phyloP scores from a whole-genome alignment of 2,329 filamentous ascomycete genomes.

The Botrytis paeoniae region DNA sequence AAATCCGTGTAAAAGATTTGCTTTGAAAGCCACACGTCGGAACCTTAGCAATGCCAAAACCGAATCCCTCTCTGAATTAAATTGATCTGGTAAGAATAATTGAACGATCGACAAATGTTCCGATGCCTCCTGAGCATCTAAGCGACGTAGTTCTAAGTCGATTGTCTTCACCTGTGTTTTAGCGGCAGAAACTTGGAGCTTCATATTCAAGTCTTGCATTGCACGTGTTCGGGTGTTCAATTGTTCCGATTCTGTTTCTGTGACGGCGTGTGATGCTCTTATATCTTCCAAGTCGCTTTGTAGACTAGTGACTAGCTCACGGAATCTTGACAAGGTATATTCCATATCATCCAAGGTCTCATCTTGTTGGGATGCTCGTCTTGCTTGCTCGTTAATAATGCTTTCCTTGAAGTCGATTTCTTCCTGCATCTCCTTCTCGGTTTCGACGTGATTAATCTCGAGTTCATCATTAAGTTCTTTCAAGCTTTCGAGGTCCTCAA shows the following conservation, averaged over 20 bases:
- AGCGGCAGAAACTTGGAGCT: conserved; percentile 82
- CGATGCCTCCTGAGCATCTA: conserved; percentile 84
- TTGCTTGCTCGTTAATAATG: conserved; percentile 77
- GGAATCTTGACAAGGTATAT: conserved; percentile 83
- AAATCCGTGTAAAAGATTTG: conserved; percentile 71
- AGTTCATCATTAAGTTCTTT: conserved; percentile 95
- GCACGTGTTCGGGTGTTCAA: conserved; percentile 83
- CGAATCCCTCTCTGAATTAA: conserved; percentile 76
- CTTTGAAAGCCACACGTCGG: conserved; percentile 85
- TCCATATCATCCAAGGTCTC: conserved; percentile 81
- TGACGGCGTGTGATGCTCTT: conserved; percentile 85
- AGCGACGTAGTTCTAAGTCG: conserved; percentile 78
- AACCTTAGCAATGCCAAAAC: conserved; percentile 86
- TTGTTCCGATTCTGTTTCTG: conserved; percentile 88
- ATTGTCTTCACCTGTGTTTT: conserved; percentile 95
- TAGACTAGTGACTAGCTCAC: conserved; percentile 80
- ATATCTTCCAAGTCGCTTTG: conserved; percentile 89
- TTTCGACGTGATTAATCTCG: conserved; percentile 87
- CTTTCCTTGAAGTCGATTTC: conserved; percentile 87
- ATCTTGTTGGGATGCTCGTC: conserved; percentile 72
- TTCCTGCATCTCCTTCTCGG: conserved; percentile 90
- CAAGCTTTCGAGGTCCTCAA: conserved; percentile 83
- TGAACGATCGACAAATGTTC: conserved; percentile 88
- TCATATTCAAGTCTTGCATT: conserved; percentile 96
- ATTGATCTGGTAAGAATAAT: conserved; percentile 82